Evolutionary conservation across 2,329 filamentous ascomycete genomes (phyloP).

Genomic region (Monilinia fructicola): DNA sequence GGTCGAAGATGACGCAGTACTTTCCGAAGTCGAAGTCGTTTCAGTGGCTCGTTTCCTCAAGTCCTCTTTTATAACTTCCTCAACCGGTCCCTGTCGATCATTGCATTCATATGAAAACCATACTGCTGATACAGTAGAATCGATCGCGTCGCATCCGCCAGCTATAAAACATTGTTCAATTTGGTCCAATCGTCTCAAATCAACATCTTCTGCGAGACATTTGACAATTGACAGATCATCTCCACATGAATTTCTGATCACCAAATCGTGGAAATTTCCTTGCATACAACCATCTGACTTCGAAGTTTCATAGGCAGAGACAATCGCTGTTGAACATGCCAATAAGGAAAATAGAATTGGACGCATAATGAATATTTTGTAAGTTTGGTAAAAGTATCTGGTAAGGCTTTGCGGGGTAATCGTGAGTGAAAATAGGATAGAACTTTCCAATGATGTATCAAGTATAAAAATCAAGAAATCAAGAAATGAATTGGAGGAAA

Average conservation of each 20-base stretch:
- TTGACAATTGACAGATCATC: slow-evolving; percentile 27
- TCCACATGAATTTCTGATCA: slow-evolving; percentile 32
- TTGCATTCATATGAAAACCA: slow-evolving; percentile 32
- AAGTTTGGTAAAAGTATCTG: background rate
- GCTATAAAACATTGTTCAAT: slow-evolving; percentile 33
- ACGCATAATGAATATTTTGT: slow-evolving; percentile 30
- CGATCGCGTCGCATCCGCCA: slow-evolving; percentile 30
- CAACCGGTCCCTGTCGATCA: slow-evolving; percentile 7
- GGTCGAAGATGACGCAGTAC: background rate
- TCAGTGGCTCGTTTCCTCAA: slow-evolving; percentile 28
- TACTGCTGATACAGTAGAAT: slow-evolving; percentile 29
- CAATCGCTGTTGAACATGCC: slow-evolving; percentile 24
- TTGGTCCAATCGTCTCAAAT: slow-evolving; percentile 28
- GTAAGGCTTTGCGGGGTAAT: background rate
- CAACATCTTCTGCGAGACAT: slow-evolving; percentile 29
- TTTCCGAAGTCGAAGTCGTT: slow-evolving; percentile 3
- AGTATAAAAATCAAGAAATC: background rate
- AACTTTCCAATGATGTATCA: background rate
- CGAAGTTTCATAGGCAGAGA: slow-evolving; percentile 26
- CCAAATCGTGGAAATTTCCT: slow-evolving; percentile 30
- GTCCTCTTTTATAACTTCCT: slow-evolving; percentile 26
- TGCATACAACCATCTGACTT: slow-evolving; percentile 25
- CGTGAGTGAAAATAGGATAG: background rate
- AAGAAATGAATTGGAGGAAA: background rate
- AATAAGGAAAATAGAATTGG: slow-evolving; percentile 25